phyloP scores from a whole-genome alignment of 2,329 filamentous ascomycete species.

The Hymenoscyphus repandus region DNA sequence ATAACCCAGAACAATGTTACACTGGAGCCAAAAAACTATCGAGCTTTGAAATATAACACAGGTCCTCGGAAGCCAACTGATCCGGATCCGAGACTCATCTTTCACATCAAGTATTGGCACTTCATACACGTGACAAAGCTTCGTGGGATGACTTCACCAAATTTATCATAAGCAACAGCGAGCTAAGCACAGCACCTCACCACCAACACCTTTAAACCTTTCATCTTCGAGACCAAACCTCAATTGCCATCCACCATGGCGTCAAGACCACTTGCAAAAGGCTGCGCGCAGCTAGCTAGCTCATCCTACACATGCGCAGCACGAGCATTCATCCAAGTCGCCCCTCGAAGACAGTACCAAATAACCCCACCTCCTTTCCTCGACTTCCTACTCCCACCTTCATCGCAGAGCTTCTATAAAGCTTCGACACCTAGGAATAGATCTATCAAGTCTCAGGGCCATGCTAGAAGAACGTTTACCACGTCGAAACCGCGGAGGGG shows the following conservation, averaged over 20 bases:
- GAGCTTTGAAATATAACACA: too few species aligned
- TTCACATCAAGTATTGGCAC: too few species aligned
- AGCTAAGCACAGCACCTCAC: too few species aligned
- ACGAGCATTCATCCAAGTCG: constrained; percentile 26
- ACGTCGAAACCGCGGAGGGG: constrained; percentile 13
- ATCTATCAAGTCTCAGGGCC: not conserved
- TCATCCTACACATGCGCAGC: constrained; percentile 19
- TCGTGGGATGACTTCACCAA: too few species aligned
- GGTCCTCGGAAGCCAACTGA: too few species aligned
- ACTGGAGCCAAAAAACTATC: too few species aligned
- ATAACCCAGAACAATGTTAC: too few species aligned
- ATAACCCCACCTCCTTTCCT: constrained; percentile 22
- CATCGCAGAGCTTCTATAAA: not conserved
- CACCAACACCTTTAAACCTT: not conserved
- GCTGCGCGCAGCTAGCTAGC: constrained; percentile 18
- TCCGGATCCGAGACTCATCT: too few species aligned
- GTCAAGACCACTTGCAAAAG: constrained; percentile 18
- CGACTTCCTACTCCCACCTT: constrained; percentile 28
- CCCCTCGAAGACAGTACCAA: constrained; percentile 19
- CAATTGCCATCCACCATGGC: constrained; percentile 18
- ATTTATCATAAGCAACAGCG: too few species aligned
- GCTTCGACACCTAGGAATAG: not conserved
- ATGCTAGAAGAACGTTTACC: constrained; percentile 20
- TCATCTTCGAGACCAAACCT: not conserved
- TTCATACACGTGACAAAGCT: too few species aligned